Conservation (phyloP, 2,329 filamentous ascomycete genomes). For the Dothidotthia symphoricarpi region DNA sequence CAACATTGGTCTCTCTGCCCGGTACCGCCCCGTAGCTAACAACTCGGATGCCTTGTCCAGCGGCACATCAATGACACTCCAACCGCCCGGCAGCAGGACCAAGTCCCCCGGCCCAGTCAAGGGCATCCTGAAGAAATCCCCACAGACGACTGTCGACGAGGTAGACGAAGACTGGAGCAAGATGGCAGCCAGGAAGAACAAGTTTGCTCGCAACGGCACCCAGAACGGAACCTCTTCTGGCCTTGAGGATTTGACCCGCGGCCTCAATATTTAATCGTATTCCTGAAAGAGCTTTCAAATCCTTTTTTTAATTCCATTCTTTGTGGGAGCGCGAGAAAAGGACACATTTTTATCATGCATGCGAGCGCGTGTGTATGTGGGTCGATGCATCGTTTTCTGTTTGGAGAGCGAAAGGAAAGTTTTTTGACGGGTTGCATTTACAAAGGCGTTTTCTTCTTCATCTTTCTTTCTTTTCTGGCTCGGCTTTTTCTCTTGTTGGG, state of each 20-base stretch:
- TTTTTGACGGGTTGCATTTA: too few species aligned
- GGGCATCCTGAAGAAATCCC: conserved; percentile 35
- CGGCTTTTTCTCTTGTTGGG: too few species aligned
- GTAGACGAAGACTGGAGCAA: conserved; percentile 38
- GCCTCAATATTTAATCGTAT: conserved; percentile 26
- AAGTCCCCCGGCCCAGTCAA: conserved; percentile 23
- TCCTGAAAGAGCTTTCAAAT: too few species aligned
- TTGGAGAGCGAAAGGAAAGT: too few species aligned
- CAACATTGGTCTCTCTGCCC: conserved; percentile 83
- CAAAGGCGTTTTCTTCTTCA: too few species aligned
- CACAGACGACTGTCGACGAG: conserved; percentile 17
- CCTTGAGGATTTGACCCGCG: conserved; percentile 28
- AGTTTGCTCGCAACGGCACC: conserved; percentile 19
- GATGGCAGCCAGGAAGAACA: conserved; percentile 33
- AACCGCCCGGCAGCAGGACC: conserved; percentile 29
- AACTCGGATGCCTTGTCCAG: conserved; percentile 31
- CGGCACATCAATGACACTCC: conserved; percentile 34
- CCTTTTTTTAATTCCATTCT: too few species aligned
- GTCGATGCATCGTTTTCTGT: too few species aligned
- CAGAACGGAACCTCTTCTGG: conserved; percentile 15
- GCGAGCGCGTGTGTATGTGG: too few species aligned
- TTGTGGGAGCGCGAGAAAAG: too few species aligned
- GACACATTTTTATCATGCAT: too few species aligned
- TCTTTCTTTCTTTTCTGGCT: too few species aligned
- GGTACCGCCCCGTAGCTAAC: conserved; percentile 82